These are phyloP conservation scores for Dichomitus squalens DNA, from an alignment of 1,284 basidiomycete genomes.

Conservation along the genomic window DNA sequence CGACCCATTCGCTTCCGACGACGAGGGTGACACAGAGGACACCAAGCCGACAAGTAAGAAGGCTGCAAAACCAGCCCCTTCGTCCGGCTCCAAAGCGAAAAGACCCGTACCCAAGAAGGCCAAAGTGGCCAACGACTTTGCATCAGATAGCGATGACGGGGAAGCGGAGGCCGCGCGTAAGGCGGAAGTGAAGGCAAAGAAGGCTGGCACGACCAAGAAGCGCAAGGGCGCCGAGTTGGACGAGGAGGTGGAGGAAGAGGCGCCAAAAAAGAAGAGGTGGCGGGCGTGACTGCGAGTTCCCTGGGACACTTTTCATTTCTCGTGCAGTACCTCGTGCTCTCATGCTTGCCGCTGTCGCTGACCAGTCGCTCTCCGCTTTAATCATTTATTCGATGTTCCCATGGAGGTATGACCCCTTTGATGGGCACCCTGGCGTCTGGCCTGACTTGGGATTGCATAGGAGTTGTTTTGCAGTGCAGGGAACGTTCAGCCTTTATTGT, in stretches of 20 bases:
- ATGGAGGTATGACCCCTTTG: not conserved
- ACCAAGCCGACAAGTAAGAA: constrained; percentile 19
- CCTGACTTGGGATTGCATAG: not conserved
- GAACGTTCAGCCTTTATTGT: not conserved
- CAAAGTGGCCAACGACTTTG: constrained; percentile 17
- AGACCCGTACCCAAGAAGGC: constrained; percentile 21
- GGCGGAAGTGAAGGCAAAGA: constrained; percentile 22
- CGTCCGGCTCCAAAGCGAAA: constrained; percentile 36
- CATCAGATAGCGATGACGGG: constrained; percentile 26
- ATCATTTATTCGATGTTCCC: not conserved
- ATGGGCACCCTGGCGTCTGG: not conserved
- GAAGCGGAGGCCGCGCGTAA: constrained; percentile 20
- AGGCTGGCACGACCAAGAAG: constrained; percentile 16
- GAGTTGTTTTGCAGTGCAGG: not conserved
- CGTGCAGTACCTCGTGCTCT: constrained; percentile 1
- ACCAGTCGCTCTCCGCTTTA: not conserved
- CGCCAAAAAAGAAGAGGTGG: constrained; percentile 27
- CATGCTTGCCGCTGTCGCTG: constrained; percentile 3
- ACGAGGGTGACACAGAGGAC: constrained; percentile 42
- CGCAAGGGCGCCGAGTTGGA: constrained; percentile 25
- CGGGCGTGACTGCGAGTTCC: not conserved
- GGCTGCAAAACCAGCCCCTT: constrained; percentile 31
- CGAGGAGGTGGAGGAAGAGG: constrained; percentile 33
- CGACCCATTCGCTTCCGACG: constrained; percentile 53
- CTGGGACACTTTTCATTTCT: not conserved